These are phyloP conservation scores for Miscanthus sacchariflorus DNA, from an alignment of 202 grass and related monocot species.

Conservation along the genomic window DNA sequence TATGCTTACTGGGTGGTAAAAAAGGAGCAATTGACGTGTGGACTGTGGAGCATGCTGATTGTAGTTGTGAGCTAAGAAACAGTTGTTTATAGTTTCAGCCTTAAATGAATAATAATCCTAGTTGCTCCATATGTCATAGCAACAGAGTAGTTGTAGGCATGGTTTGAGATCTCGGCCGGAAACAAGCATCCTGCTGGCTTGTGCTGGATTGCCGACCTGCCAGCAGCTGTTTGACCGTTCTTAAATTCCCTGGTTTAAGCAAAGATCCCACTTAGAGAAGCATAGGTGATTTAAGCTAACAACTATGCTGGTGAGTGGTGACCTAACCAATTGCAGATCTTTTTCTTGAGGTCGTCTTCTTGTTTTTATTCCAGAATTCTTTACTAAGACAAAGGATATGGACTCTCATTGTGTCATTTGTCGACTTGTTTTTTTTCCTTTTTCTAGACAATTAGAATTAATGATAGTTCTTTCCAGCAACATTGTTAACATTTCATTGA, in stretches of 20 bases:
- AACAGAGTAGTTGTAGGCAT: background rate
- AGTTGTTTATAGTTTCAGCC: background rate
- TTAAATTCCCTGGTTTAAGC: slow-evolving; percentile 5
- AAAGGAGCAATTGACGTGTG: background rate
- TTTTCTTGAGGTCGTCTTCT: background rate
- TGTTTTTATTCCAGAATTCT: background rate
- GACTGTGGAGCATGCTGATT: background rate
- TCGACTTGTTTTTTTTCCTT: background rate
- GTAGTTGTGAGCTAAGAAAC: background rate
- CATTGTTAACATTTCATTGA: too few species aligned
- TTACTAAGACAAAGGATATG: background rate
- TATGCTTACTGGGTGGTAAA: background rate
- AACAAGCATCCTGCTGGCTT: background rate
- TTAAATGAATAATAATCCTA: background rate
- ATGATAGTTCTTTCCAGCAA: too few species aligned
- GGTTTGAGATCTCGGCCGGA: background rate
- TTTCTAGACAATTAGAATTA: background rate
- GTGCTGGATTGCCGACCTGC: background rate
- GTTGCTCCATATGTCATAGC: background rate
- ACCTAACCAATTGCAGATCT: background rate
- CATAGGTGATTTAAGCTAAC: background rate
- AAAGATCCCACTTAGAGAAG: background rate
- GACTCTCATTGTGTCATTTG: background rate
- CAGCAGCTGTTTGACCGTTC: background rate
- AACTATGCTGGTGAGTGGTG: background rate